Percentiles rank a stretch among this genome's conserved stretches.
Evolutionary conservation across 352 stramenopile species (phyloP).

Genomic region (Phytopythium mirpurense): DNA sequence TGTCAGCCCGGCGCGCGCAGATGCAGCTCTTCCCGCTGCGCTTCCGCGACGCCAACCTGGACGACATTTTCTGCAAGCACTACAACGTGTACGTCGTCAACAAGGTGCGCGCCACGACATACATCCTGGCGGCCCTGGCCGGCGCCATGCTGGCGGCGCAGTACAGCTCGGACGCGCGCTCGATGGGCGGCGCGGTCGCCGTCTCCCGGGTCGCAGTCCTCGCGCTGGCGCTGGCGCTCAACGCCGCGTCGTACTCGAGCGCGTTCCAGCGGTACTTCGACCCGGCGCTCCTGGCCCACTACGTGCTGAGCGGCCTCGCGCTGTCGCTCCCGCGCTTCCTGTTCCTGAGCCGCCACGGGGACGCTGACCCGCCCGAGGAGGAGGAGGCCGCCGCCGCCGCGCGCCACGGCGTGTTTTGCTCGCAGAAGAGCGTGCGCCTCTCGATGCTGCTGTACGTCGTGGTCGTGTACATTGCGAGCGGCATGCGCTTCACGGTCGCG

Average conservation of each 20-base stretch:
- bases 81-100: constrained; percentile 68
- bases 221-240: constrained; percentile 34
- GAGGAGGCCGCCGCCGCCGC: constrained; percentile 7
- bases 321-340: constrained; percentile 43
- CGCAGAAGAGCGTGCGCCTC: constrained; percentile 48
- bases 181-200: constrained; percentile 26
- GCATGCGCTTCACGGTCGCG: constrained; percentile 63
- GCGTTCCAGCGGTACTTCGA: constrained; percentile 52
- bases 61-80: constrained; percentile 71
- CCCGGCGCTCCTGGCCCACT: constrained; percentile 39
- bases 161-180: constrained; percentile 27
- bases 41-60: constrained; percentile 51
- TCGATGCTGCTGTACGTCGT: constrained; percentile 55
- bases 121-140: constrained; percentile 46
- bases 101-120: constrained; percentile 51
- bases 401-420: constrained; percentile 37
- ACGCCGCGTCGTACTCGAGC: constrained; percentile 28
- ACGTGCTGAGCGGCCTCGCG: constrained; percentile 41
- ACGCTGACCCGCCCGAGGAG: constrained; percentile 14
- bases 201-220: constrained; percentile 35
- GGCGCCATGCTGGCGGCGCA: constrained; percentile 41
- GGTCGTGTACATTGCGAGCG: constrained; percentile 53
- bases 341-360: constrained; percentile 26
- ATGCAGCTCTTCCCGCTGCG: constrained; percentile 55
- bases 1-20: constrained; percentile 19